Conservation (phyloP, 2,329 filamentous ascomycete species). For the Achaetomium macrosporum region DNA sequence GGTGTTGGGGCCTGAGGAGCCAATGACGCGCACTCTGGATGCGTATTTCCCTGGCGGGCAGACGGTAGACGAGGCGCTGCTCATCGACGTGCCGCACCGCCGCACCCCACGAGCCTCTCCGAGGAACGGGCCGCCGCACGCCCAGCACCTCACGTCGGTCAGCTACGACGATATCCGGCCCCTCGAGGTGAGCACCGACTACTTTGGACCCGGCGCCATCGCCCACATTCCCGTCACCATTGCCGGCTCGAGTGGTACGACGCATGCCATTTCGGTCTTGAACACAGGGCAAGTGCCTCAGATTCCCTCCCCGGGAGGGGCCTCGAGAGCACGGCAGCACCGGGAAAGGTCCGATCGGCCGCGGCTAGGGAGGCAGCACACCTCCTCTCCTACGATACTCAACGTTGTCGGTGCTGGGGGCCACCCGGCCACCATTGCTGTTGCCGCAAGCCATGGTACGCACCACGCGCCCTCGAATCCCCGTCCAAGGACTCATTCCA, state of each 20-base stretch:
- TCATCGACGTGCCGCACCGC: slow-evolving; percentile 78
- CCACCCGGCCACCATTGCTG: slow-evolving; percentile 17
- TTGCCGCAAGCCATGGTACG: slow-evolving; percentile 30
- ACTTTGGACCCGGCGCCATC: slow-evolving; percentile 64
- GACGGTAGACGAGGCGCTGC: slow-evolving; percentile 76
- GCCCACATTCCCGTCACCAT: slow-evolving; percentile 39
- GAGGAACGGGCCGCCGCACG: slow-evolving; percentile 43
- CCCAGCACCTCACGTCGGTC: slow-evolving; percentile 37
- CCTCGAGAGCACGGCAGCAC: slow-evolving; percentile 46
- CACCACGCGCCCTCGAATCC: slow-evolving; percentile 36
- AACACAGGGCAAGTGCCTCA: slow-evolving; percentile 73
- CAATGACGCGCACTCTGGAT: slow-evolving; percentile 71
- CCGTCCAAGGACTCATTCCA: slow-evolving; percentile 54
- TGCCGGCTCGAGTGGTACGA: slow-evolving; percentile 28
- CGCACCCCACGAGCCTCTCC: slow-evolving; percentile 79
- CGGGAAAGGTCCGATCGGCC: slow-evolving; percentile 55
- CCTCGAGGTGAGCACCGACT: slow-evolving; percentile 66
- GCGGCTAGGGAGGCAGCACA: slow-evolving; percentile 64
- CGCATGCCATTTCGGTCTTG: slow-evolving; percentile 63
- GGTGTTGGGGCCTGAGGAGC: slow-evolving; percentile 77
- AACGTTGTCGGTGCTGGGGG: slow-evolving; percentile 47
- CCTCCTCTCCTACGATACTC: slow-evolving; percentile 71
- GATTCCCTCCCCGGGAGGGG: slow-evolving; percentile 71
- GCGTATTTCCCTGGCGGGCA: slow-evolving; percentile 82
- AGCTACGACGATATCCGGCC: slow-evolving; percentile 62